Base-by-base conservation (phyloP, 1,284 basidiomycete genomes). In the Ustilago esculenta region DNA sequence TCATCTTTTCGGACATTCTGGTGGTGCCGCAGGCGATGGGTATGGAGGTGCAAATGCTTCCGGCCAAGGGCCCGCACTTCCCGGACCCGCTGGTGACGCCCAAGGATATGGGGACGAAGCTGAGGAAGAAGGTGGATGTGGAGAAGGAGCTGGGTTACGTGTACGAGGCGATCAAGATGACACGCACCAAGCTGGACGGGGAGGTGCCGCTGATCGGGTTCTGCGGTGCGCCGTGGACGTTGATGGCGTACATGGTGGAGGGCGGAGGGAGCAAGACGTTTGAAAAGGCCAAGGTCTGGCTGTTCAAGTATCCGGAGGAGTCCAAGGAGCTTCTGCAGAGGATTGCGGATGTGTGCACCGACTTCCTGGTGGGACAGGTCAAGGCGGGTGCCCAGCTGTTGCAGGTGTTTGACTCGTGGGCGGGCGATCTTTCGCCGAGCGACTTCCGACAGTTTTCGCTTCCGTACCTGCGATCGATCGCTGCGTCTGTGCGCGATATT, bases 191-290 rank as follows among this genome's bases (percentile, higher is more conserved):
- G 61, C 70, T 81, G 42, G 77, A 73, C 29, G 80, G 80, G 21
- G 63, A 74, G 44, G 79, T 81, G 42, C 80, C 80, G n/a, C 63
- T 81, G 48, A 81, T 81, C 37, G 80, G 80, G 20, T 81, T 81
- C 64, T 77, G 77, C 46, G 80, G 80, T 29, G 76, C 79, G 18
- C 80, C 80, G 2, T 81, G 80, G 80, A 81, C 80, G 18, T 59
- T 81, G 35, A 81, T 81, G 80, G 79, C 80, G 15, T 81, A 81
- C 58, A 81, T 81, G 80, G 75, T 81, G 21, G 80, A 81, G 34
- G 80, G 80, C 17, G 80, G 80, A 32, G 80, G 80, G 21, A 73
- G 68, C 48, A 79, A 78, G 59, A 70, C 59, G 18, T 81, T 80
- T 49, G 79, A 79, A 44, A 80, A 80, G 61, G 80, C 80, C 40